Percentiles rank a stretch among this genome's conserved stretches.
Conservation (phyloP, 2,329 filamentous ascomycete species). For the Microcyclospora tardicrescens region DNA sequence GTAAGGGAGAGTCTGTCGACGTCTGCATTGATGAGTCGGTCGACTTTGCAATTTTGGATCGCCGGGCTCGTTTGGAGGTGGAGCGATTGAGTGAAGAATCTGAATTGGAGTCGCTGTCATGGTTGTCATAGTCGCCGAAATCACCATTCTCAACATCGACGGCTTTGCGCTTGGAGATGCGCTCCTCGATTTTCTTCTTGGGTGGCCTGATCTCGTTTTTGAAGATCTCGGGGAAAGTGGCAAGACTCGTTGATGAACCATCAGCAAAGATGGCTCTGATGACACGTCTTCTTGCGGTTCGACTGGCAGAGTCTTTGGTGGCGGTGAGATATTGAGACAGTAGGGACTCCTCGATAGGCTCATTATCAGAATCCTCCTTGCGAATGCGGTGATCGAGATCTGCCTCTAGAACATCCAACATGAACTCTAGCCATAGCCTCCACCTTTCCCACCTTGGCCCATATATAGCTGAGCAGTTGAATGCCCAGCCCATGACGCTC, state of each 20-base stretch:
- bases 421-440: conserved; percentile 65
- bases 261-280: conserved; percentile 56
- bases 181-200: conserved; percentile 38
- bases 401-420: conserved; percentile 63
- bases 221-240: conserved; percentile 54
- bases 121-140: conserved; percentile 24
- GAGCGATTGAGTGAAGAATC: conserved; percentile 2
- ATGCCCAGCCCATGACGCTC: conserved; percentile 78
- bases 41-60: conserved; percentile 6
- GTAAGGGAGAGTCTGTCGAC: conserved; percentile 1
- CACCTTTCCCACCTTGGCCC: conserved; percentile 68
- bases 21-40: conserved; percentile 1
- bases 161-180: conserved; percentile 42
- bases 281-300: conserved; percentile 38
- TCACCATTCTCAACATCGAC: conserved; percentile 41
- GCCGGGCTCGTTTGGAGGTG: conserved; percentile 1
- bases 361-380: conserved; percentile 9
- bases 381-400: conserved; percentile 50
- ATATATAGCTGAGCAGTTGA: conserved; percentile 70
- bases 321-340: conserved; percentile 46
- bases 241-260: conserved; percentile 39
- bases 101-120: conserved; percentile 10
- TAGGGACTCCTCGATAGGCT: conserved; percentile 40
- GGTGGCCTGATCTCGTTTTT: conserved; percentile 46
- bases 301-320: conserved; percentile 16